Evolutionary conservation across 169 alveolate genomes (phyloP), one percentile per base, ranked within the genome.

Genomic region (Cryptosporidium sp.): DNA sequence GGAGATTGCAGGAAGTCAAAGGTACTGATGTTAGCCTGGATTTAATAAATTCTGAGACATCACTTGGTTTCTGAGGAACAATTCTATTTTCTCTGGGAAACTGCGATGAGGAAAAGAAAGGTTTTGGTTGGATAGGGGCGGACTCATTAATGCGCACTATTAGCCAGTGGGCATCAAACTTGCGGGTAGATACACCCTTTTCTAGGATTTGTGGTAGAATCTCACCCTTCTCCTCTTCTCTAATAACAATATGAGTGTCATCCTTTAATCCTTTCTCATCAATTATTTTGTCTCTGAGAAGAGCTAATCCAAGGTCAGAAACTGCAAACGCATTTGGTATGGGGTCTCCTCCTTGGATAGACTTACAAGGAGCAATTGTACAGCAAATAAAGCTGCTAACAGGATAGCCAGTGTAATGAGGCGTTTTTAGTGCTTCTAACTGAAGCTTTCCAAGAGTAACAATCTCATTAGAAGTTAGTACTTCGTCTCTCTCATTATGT

Each of bases 381-480:
- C 97, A 94, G 0, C 96, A 91, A 53, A 95, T 93, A 75, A 89
- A 93, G 45, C 94, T 94, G 69, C 94, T 85, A 31, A 95, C 86
- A 58, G 95, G 95, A 85, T 95, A 95, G 16, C 95, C 93, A 2
- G 97, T 94, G 93, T 92, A 95, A 51, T 95, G 97, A 4, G 45
- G 75, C 12, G 68, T 85, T 67, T 85, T 69, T 52, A 69, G 21
- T 16, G 53, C 86, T 1, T 70, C 85, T 29, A 73, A 69, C 56
- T 93, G 93, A 53, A 60, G 80, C 87, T 91, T 93, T 91, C 85
- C 87, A 56, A 94, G 73, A 48, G 93, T 85, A 23, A 94, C 70
- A n/a, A 98, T 94, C 91, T 97, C 99, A 58, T 96, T 91, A 48
- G 99, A 93, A 5, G 98, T 95, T 60, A 98, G 92, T 75, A 96